phyloP scores from a whole-genome alignment of 2,329 filamentous ascomycete species.

The Colletotrichum sp. region DNA sequence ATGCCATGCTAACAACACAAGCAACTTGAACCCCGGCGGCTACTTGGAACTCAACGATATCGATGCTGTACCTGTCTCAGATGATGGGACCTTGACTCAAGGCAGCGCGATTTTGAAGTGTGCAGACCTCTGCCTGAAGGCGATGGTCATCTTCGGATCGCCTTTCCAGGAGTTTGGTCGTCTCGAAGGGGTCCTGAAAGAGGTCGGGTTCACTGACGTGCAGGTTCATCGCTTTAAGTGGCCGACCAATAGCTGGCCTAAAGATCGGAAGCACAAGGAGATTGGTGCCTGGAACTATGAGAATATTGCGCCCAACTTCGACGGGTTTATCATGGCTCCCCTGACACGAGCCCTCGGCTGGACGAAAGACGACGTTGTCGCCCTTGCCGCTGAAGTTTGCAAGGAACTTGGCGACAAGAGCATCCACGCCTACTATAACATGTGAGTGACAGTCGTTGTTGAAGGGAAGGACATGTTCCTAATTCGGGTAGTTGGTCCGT shows the following conservation, averaged over 20 bases:
- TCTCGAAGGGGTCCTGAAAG: not conserved
- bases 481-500: not conserved
- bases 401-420: not conserved
- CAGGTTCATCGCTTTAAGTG: not conserved
- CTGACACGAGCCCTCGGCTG: not conserved
- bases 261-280: not conserved
- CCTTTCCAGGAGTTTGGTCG: not conserved
- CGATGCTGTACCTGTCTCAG: not conserved
- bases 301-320: not conserved
- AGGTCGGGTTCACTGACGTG: not conserved
- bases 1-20: not conserved
- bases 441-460: not conserved
- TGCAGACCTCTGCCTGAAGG: not conserved
- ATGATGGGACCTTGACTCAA: not conserved
- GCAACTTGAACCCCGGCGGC: not conserved
- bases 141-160: not conserved
- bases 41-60: not conserved
- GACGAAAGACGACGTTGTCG: not conserved
- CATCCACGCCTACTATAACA: not conserved
- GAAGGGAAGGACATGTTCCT: not conserved
- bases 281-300: not conserved
- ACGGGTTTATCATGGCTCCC: not conserved
- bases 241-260: not conserved
- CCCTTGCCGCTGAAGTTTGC: rapidly evolving
- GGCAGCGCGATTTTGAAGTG: not conserved